Percentiles rank a stretch among this genome's conserved stretches.
Conservation (phyloP, 805 yeast species). For the Citeromyces nyonsensis region DNA sequence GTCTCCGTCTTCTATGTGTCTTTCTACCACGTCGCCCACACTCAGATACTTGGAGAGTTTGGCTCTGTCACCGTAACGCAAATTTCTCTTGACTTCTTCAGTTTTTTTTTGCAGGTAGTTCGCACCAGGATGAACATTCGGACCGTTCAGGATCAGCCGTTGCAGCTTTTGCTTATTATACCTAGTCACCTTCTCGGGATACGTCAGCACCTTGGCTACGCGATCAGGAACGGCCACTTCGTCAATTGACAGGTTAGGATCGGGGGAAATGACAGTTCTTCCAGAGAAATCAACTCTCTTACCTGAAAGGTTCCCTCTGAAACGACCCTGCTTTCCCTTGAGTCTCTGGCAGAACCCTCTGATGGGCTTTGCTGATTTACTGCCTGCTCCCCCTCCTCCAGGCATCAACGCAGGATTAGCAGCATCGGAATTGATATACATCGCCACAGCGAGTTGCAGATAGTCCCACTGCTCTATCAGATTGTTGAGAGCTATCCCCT, state of each 20-base stretch:
- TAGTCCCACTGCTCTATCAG: slow-evolving; percentile 99
- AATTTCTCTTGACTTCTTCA: slow-evolving; percentile 75
- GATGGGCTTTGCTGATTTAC: slow-evolving; percentile 58
- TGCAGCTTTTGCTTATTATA: slow-evolving; percentile 74
- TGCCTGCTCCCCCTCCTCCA: slow-evolving; percentile 30
- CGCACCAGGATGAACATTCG: slow-evolving; percentile 90
- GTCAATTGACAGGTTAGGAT: slow-evolving; percentile 87
- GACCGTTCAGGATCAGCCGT: slow-evolving; percentile 65
- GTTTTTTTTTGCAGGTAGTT: slow-evolving; percentile 74
- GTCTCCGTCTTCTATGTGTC: slow-evolving; percentile 96
- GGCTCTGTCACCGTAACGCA: slow-evolving; percentile 75
- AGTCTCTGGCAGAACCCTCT: slow-evolving; percentile 94
- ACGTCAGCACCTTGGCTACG: slow-evolving; percentile 89
- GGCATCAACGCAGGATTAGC: slow-evolving; percentile 72
- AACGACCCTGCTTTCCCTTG: slow-evolving; percentile 97
- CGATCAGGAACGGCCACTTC: slow-evolving; percentile 98
- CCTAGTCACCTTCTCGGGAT: slow-evolving; percentile 87
- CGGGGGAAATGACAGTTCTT: slow-evolving; percentile 96
- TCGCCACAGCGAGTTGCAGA: slow-evolving; percentile 86
- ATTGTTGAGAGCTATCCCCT: slow-evolving; percentile 84
- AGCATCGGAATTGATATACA: slow-evolving; percentile 94
- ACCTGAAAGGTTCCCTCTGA: slow-evolving; percentile 95
- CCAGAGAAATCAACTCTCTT: slow-evolving; percentile 98
- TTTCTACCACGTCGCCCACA: slow-evolving; percentile 87
- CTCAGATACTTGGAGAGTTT: slow-evolving; percentile 63